Evolutionary conservation across 1,284 basidiomycete species (phyloP).

Genomic region (Meripilus lineatus): DNA sequence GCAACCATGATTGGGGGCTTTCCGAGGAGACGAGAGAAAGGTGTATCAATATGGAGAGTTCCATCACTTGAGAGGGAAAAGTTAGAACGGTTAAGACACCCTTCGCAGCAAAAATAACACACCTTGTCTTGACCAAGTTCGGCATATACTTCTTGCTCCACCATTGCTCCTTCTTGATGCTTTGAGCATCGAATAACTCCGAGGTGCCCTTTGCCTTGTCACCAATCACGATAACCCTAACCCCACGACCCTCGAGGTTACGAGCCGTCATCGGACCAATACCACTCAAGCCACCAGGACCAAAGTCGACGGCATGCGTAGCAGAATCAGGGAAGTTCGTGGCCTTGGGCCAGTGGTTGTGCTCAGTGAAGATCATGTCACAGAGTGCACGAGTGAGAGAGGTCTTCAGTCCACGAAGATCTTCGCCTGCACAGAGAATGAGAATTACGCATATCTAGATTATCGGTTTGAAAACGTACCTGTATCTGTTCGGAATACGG

Average conservation of each 20-base stretch:
- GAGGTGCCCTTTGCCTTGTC: conserved; percentile 83
- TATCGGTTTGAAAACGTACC: conserved; percentile 44
- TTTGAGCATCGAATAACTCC: conserved; percentile 73
- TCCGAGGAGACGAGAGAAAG: conserved; percentile 91
- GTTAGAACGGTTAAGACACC: neutral
- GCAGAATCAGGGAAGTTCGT: conserved; percentile 85
- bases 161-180: conserved; percentile 77
- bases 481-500: conserved; percentile 91
- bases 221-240: conserved; percentile 83
- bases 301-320: conserved; percentile 95
- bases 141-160: conserved; percentile 92
- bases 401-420: conserved; percentile 61
- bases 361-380: conserved; percentile 90
- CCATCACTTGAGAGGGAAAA: conserved; percentile 61
- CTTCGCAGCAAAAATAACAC: conserved; percentile 6
- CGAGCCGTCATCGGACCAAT: conserved; percentile 89
- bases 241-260: conserved; percentile 90
- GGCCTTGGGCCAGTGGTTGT: conserved; percentile 91
- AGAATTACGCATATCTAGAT: neutral
- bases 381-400: conserved; percentile 82
- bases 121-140: conserved; percentile 86
- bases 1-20: conserved; percentile 99
- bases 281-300: conserved; percentile 90
- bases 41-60: conserved; percentile 88
- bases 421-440: conserved; percentile 55